Percentiles rank a stretch among this genome's conserved stretches.
These are phyloP conservation scores for Coriolopsis trogii DNA, from an alignment of 1,284 basidiomycete genomes.

Conservation along the genomic window DNA sequence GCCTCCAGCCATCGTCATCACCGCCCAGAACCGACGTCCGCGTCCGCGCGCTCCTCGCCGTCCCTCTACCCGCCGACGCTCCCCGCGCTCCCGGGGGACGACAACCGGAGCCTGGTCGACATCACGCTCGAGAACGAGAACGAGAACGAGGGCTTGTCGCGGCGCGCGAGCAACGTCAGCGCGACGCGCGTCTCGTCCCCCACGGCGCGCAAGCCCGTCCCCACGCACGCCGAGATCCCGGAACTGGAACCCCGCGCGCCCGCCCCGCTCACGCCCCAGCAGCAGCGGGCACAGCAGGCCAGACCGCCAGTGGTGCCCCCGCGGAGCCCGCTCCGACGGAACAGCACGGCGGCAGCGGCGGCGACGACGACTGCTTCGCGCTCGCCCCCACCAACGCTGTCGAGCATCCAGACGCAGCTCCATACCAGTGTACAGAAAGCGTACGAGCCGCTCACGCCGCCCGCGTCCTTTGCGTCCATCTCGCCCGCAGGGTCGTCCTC, in stretches of 20 bases:
- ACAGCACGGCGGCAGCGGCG: slow-evolving; percentile 26
- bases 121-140: slow-evolving; percentile 12
- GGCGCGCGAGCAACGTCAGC: slow-evolving; percentile 9
- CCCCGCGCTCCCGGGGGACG: slow-evolving; percentile 33
- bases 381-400: slow-evolving; percentile 9
- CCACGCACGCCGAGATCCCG: slow-evolving; percentile 11
- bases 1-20: slow-evolving; percentile 9
- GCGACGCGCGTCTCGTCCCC: slow-evolving; percentile 13
- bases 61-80: slow-evolving; percentile 62
- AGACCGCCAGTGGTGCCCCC: slow-evolving; percentile 38
- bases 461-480: slow-evolving; percentile 42
- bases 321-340: slow-evolving; percentile 37
- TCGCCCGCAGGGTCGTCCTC: slow-evolving; percentile 19
- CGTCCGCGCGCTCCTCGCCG: slow-evolving; percentile 50
- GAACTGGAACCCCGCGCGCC: slow-evolving; percentile 14
- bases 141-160: slow-evolving; percentile 7
- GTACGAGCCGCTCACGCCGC: slow-evolving; percentile 45
- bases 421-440: slow-evolving; percentile 2
- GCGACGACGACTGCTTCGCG: slow-evolving; percentile 14
- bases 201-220: slow-evolving; percentile 21
- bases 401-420: slow-evolving; percentile 13
- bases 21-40: slow-evolving; percentile 28
- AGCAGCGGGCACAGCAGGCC: not conserved
- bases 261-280: slow-evolving; percentile 38
- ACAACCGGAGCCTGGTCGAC: slow-evolving; percentile 31